Base-by-base conservation (phyloP, 805 yeast species). In the Metschnikowia baotianmanensis region DNA sequence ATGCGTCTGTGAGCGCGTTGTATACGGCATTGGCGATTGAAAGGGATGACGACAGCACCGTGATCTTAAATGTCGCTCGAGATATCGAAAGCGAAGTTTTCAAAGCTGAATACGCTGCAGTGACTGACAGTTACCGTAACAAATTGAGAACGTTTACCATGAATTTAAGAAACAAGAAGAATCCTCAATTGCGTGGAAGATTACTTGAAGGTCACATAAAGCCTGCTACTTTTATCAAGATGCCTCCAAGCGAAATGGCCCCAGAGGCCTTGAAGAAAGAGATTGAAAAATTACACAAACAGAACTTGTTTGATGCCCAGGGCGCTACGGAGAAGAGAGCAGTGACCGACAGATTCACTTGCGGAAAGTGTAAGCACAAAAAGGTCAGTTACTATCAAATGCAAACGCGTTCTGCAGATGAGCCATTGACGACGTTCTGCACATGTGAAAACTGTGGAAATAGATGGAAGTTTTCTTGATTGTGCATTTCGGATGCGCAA, bases 371-470 rank as follows among this genome's bases (percentile, higher is more conserved):
- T 77, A 93, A 91, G 67, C 91, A 89, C 62, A 89, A 90, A 75
- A 89, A 88, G 71, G 99, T 93, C 30, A 85, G 95, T 53, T 93
- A 93, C 63, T 91, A 90, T 65, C 99, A 93, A 69, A 77, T 93
- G 83, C 99, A 93, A 72, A 93, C 99, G 24, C 77, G 99, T 66
- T 86, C 96, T 43, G 99, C 99, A 15, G 99, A 93, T 78, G 99
- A 93, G 67, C 99, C 99, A 45, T 77, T 93, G 57, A 93, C 99
- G 6, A 93, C 99, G 1, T 93, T 93, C 62, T 93, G 99, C 71
- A 90, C 96, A 3, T 93, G 99, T 71, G 97, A 90, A 58, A 87
- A 80, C 51, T 93, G 99, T 71, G 98, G 98, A 48, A 88, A 93
- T 59, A 79, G 98, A 64, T 93, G 99, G 99, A 93, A 93, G 66